A percentile compares a stretch with the other conserved stretches of the same genome.
phyloP scores from a whole-genome alignment of 148 eudicot genomes.

The Selenicereus undatus region DNA sequence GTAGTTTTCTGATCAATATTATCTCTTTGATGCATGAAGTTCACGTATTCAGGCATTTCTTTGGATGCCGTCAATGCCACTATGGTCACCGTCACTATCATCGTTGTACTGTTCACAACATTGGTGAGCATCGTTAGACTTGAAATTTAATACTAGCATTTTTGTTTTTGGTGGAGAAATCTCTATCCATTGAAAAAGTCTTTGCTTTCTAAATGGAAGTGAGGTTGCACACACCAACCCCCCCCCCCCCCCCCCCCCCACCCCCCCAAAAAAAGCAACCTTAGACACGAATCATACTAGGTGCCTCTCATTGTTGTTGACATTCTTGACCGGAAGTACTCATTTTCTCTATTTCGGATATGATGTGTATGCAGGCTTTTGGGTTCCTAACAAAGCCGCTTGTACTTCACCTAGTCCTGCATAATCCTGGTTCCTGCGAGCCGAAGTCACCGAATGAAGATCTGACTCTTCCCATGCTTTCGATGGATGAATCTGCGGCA shows the following conservation, averaged over 20 bases:
- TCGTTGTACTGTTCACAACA: conserved; percentile 87
- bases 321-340: not conserved
- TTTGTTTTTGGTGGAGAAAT: too few relatives aligned
- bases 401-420: conserved; percentile 54
- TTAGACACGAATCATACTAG: too few relatives aligned
- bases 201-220: too few relatives aligned
- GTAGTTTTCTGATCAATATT: not conserved
- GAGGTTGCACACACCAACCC: too few relatives aligned
- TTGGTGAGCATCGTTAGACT: conserved; percentile 33
- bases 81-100: conserved; percentile 73
- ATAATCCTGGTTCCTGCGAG: conserved; percentile 31
- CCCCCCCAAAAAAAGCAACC: too few relatives aligned
- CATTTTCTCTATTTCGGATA: not conserved
- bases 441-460: conserved; percentile 57
- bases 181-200: too few relatives aligned
- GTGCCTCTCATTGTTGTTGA: not conserved
- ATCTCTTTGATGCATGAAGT: conserved; percentile 42
- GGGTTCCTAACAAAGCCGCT: conserved; percentile 91
- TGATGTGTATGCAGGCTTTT: conserved; percentile 54
- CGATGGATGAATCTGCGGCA: conserved; percentile 65
- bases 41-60: conserved; percentile 77
- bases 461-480: conserved; percentile 66
- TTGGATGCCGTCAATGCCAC: conserved; percentile 66
- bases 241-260: too few relatives aligned
- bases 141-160: not conserved